Conservation (phyloP, 2,329 filamentous ascomycete species). For the Xylaria sp. region DNA sequence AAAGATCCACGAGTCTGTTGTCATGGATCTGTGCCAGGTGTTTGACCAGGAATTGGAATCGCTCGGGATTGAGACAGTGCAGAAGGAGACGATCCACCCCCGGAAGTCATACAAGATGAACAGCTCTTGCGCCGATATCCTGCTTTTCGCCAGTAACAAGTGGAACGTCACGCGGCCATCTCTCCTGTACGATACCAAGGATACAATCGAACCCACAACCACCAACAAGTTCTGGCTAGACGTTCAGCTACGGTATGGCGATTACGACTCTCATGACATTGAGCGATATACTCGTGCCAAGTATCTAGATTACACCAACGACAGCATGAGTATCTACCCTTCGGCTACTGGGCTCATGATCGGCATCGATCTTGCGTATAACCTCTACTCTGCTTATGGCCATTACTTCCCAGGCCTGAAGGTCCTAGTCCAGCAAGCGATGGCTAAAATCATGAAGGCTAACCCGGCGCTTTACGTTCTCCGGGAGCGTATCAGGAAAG, state of each 20-base stretch:
- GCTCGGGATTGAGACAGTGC: slow-evolving; percentile 92
- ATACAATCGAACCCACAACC: slow-evolving; percentile 87
- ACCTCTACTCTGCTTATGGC: slow-evolving; percentile 95
- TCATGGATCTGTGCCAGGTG: slow-evolving; percentile 98
- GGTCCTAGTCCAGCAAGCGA: slow-evolving; percentile 92
- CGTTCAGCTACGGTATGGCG: slow-evolving; percentile 92
- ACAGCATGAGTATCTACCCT: slow-evolving; percentile 98
- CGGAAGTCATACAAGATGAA: slow-evolving; percentile 99
- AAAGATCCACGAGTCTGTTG: slow-evolving; percentile 99
- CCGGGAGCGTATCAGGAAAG: slow-evolving; percentile 96
- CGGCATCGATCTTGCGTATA: slow-evolving; percentile 96
- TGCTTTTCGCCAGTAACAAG: slow-evolving; percentile 96
- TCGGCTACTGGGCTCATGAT: slow-evolving; percentile 97
- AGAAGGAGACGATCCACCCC: slow-evolving; percentile 98
- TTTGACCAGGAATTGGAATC: slow-evolving; percentile 97
- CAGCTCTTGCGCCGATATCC: slow-evolving; percentile 95
- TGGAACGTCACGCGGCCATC: slow-evolving; percentile 98
- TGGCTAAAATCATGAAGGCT: slow-evolving; percentile 99
- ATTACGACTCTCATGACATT: slow-evolving; percentile 99
- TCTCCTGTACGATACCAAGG: slow-evolving; percentile 93
- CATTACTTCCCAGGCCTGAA: slow-evolving; percentile 99
- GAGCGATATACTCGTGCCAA: slow-evolving; percentile 97
- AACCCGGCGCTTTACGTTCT: slow-evolving; percentile 96
- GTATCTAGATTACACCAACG: slow-evolving; percentile 97
- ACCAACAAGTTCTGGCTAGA: slow-evolving; percentile 99